Base-by-base conservation (phyloP, 192 early-diverging fungal species). In the Allomyces macrogynus region DNA sequence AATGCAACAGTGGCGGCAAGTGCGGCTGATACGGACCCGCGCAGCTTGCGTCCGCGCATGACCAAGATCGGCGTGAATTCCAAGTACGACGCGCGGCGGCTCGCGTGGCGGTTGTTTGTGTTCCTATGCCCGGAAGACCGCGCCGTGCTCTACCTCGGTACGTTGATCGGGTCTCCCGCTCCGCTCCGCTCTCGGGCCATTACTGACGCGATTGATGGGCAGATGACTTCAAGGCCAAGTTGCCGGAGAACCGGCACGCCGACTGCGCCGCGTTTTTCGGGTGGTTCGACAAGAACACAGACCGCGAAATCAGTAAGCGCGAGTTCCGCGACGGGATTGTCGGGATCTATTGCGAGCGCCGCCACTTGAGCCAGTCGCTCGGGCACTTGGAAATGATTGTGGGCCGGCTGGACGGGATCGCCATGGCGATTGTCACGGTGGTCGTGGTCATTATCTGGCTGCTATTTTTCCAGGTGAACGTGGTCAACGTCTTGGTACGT, bases 251-350 rank as follows among this genome's bases (percentile, higher is more conserved):
- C 32, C 32, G 32, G 32, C 32, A 40, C 32, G 49, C 20, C 49
- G 49, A 57, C 20, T 14, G 16, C 49, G 49, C 12, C 12, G 49
- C 12, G 16, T 57, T 57, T 57, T 95, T 95, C 75, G 75, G 72
- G 18, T 70, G 91, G 26, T 90, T 95, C 70, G 92, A 95, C 76
- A 84, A 82, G 72, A 91, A 95, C 74, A 80, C 81, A 24, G 91
- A 91, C 72, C 88, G 89, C 40, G 88, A 91, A 62, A 82, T 95
- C 61, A 87, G 83, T 66, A 83, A 85, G 61, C 76, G 78, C 42
- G 92, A 95, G 73, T 80, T 93, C 67, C 88, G 86, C 42, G 80
- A 86, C 65, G 77, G 80, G 32, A 82, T 90, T 60, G 72, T 93
- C 54, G 76, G 79, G 18, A 80, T 90, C n/a, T 93, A 92, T 75